Base-by-base conservation (phyloP, 257 asterid species). In the Lithospermum erythrorhizon region DNA sequence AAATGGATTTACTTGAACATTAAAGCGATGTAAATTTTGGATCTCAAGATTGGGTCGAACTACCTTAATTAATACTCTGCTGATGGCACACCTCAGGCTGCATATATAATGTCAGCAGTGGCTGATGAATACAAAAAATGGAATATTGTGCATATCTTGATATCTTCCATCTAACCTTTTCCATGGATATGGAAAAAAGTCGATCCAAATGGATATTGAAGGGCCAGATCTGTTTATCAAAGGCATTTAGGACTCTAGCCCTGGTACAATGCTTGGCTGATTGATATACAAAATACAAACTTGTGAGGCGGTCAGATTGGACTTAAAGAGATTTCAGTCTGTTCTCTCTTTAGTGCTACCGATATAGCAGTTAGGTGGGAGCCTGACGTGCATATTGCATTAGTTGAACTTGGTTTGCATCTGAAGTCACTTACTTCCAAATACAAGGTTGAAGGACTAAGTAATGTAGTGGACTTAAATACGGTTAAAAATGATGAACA, bases 1-100 rank as follows among this genome's bases (percentile, higher is more conserved):
- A 76, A 65, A 55, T 72, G 32, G 82, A 75, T 61, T 68, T 81
- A 69, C 89, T 90, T 56, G 99, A n/a, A 93, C 66, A 91, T 96
- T 53, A 93, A 93, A 80, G 87, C 89, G 52, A n/a, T n/a, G 95
- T 87, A 55, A 89, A 89, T 75, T 93, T 89, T 74, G 99, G 99
- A 79, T 93, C 99, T 55, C 99, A 93, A 74, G 99, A 97, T 76
- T n/a, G n/a, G 99, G 99, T 65, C 81, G 94, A 67, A 76, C 86
- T 67, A 69, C 87, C n/a, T n/a, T n/a, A 73, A 76, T 93, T 66
- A 84, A 73, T 70, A 78, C 65, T 86, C 85, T 41, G 87, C 79
- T 59, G 99, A 89, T 75, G 99, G 99, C 71, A 81, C 83, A 27
- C 86, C 82, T 62, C 95, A 97, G 55, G 84, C 95, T 67, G 99